Conservation (phyloP, 306 rosid genomes). For the Pueraria montana region DNA sequence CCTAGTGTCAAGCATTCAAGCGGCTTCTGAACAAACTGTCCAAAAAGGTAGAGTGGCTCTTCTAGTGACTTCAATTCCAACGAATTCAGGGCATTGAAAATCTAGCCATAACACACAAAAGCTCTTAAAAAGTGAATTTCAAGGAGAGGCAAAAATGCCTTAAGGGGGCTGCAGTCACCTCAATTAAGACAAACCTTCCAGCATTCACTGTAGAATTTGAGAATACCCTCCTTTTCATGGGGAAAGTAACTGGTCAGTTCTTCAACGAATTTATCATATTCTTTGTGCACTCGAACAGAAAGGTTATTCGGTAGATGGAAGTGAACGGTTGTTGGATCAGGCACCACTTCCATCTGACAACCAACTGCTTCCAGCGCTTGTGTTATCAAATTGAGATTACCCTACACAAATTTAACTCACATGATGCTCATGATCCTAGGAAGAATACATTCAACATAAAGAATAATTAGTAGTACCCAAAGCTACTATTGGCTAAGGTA, state of each 20-base stretch:
- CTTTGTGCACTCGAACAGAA: slow-evolving; percentile 86
- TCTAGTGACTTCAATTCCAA: slow-evolving; percentile 95
- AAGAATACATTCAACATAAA: slow-evolving; percentile 43
- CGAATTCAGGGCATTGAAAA: slow-evolving; percentile 92
- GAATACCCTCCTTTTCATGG: slow-evolving; percentile 90
- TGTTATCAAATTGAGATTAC: slow-evolving; percentile 95
- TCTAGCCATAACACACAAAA: slow-evolving; percentile 59
- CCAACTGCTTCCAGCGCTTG: slow-evolving; percentile 98
- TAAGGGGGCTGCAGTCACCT: slow-evolving; percentile 58
- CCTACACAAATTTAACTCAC: slow-evolving; percentile 65
- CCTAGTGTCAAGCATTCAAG: slow-evolving; percentile 92
- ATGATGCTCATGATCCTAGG: slow-evolving; percentile 15
- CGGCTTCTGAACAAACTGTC: slow-evolving; percentile 95
- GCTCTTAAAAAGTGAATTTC: slow-evolving; percentile 38
- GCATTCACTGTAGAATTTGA: slow-evolving; percentile 86
- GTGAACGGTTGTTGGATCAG: slow-evolving; percentile 98
- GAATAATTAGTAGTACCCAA: not conserved
- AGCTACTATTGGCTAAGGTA: slow-evolving; percentile 6
- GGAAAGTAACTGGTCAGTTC: slow-evolving; percentile 78
- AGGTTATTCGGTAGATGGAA: slow-evolving; percentile 85
- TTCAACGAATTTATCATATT: slow-evolving; percentile 73
- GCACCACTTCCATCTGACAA: slow-evolving; percentile 83
- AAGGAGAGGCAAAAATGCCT: slow-evolving; percentile 52
- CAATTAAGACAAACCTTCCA: slow-evolving; percentile 86
- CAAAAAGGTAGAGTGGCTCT: slow-evolving; percentile 96